A percentile compares a stretch with the other conserved stretches of the same genome.
Evolutionary conservation across 345 rosid species (phyloP).

Genomic region (Aethionema arabicum): DNA sequence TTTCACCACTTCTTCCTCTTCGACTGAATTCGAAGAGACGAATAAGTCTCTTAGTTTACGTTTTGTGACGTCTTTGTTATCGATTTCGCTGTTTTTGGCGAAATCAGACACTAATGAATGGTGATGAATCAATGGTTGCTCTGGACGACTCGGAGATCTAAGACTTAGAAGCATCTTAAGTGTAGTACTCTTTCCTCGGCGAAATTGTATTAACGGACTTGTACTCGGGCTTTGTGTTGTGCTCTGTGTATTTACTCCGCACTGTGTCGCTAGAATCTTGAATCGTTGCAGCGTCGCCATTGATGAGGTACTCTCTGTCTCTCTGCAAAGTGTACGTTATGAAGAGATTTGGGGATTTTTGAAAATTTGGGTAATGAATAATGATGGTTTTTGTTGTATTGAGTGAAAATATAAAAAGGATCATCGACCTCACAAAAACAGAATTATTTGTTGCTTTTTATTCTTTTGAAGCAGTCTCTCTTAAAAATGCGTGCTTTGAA

Average conservation of each 20-base stretch:
- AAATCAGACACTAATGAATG: conserved; percentile 10
- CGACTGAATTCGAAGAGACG: conserved; percentile 45
- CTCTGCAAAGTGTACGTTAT: conserved; percentile 5
- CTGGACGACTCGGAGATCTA: conserved; percentile 40
- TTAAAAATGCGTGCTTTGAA: conserved; percentile 56
- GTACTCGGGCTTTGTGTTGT: conserved; percentile 75
- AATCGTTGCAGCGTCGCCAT: conserved; percentile 87
- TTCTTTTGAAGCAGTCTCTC: conserved; percentile 37
- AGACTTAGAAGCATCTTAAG: conserved; percentile 71
- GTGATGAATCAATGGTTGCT: conserved; percentile 26
- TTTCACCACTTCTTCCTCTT: conserved; percentile 20
- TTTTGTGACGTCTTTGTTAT: conserved; percentile 33
- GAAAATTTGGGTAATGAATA: conserved; percentile 28
- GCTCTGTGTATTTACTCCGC: conserved; percentile 78
- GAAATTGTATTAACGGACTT: conserved; percentile 70
- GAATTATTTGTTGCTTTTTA: conserved; percentile 31
- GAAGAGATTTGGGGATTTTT: conserved; percentile 6
- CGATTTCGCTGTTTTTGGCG: conserved; percentile 31
- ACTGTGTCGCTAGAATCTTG: conserved; percentile 81
- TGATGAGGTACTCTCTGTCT: conserved; percentile 10
- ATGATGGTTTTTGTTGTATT: conserved; percentile 18
- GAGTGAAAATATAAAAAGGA: conserved; percentile 42
- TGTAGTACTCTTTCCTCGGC: conserved; percentile 66
- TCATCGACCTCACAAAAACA: conserved; percentile 35
- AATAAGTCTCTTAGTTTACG: conserved; percentile 69